These are phyloP conservation scores for Daldinia vernicosa DNA, from an alignment of 495 filamentous ascomycete genomes.

Conservation along the genomic window DNA sequence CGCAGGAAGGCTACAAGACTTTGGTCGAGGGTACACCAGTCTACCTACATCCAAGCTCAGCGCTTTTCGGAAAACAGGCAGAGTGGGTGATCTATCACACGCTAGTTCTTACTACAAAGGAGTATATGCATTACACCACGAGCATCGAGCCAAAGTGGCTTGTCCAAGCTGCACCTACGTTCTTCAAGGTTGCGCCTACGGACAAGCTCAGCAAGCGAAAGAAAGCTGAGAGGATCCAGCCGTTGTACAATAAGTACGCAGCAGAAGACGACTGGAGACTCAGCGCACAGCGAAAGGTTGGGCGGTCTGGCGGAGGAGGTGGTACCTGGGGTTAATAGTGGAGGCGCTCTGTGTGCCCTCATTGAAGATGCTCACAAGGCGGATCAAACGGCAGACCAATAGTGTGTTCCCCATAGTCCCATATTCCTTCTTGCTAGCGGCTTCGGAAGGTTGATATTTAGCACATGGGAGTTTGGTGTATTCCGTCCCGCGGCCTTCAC, in stretches of 20 bases:
- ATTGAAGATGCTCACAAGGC: not conserved
- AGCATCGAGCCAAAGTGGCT: slow-evolving; percentile 91
- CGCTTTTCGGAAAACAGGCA: slow-evolving; percentile 92
- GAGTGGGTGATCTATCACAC: slow-evolving; percentile 95
- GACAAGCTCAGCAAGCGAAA: slow-evolving; percentile 89
- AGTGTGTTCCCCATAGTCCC: not conserved
- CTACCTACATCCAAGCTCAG: slow-evolving; percentile 89
- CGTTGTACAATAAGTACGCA: slow-evolving; percentile 87
- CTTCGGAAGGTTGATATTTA: not conserved
- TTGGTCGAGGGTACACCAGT: slow-evolving; percentile 94
- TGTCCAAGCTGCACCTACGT: slow-evolving; percentile 93
- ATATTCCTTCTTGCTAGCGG: not conserved
- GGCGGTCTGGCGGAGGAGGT: slow-evolving; percentile 88
- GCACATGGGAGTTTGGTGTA: not conserved
- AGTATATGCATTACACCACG: slow-evolving; percentile 96
- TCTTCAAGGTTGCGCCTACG: slow-evolving; percentile 96
- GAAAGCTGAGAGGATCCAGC: slow-evolving; percentile 93
- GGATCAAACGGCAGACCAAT: not conserved
- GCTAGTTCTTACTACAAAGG: slow-evolving; percentile 90
- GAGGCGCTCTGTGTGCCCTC: not conserved
- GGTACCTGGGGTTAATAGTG: slow-evolving; percentile 83
- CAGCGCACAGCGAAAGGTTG: slow-evolving; percentile 85
- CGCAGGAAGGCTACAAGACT: slow-evolving; percentile 95
- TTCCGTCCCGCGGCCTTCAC: not conserved
- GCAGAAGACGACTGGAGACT: slow-evolving; percentile 93